Conservation (phyloP, 2,329 filamentous ascomycete genomes). For the Nectriaceae sp. region DNA sequence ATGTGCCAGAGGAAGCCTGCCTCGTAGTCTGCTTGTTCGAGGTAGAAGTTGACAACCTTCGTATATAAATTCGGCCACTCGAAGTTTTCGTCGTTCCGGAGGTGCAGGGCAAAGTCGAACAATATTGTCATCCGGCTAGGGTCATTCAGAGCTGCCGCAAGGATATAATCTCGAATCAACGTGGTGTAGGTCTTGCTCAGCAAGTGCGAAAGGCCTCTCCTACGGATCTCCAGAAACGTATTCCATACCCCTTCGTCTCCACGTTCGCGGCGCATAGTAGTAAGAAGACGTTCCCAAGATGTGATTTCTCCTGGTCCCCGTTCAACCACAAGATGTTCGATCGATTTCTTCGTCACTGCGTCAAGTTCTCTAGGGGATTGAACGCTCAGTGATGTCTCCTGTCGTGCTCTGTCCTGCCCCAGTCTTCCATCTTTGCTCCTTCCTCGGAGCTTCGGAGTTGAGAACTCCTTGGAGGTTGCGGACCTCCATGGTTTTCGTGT, state of each 20-base stretch:
- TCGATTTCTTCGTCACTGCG: neutral
- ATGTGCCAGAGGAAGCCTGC: slow-evolving; percentile 51
- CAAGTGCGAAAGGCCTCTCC: slow-evolving; percentile 15
- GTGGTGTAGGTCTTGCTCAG: slow-evolving; percentile 26
- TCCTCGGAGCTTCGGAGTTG: slow-evolving; percentile 10
- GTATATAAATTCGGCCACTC: slow-evolving; percentile 54
- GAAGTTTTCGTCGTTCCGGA: slow-evolving; percentile 39
- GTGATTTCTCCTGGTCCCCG: slow-evolving; percentile 13
- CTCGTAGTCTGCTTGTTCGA: slow-evolving; percentile 40
- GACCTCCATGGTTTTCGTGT: slow-evolving; percentile 7
- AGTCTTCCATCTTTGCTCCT: slow-evolving; percentile 19
- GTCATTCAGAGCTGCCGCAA: slow-evolving; percentile 31
- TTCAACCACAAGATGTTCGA: slow-evolving; percentile 3
- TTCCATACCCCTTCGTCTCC: slow-evolving; percentile 31
- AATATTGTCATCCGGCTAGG: slow-evolving; percentile 27
- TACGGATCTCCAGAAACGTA: slow-evolving; percentile 25
- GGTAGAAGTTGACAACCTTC: slow-evolving; percentile 46
- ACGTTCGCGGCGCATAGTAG: slow-evolving; percentile 18
- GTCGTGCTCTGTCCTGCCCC: slow-evolving; percentile 7
- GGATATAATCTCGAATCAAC: slow-evolving; percentile 30
- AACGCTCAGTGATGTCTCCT: neutral
- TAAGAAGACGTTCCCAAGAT: slow-evolving; percentile 21
- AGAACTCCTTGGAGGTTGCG: slow-evolving; percentile 3
- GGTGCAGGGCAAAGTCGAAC: slow-evolving; percentile 30
- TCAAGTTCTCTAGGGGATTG: neutral